Conservation (phyloP, 805 yeast species). For the Hyphopichia homilentoma region DNA sequence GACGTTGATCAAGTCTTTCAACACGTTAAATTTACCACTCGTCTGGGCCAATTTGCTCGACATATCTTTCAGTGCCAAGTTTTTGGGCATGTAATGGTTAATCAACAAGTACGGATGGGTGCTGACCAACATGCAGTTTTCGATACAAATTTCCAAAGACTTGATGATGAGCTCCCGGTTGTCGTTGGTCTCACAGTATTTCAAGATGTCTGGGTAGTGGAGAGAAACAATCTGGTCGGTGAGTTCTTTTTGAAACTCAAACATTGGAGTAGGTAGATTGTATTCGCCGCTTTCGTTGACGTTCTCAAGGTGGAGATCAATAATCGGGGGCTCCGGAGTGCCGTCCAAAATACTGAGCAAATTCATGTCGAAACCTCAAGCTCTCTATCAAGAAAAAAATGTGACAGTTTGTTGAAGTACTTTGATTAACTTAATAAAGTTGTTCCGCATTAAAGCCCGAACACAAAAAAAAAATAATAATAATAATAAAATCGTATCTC, state of each 20-base stretch:
- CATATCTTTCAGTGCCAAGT: conserved; percentile 64
- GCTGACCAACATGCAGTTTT: conserved; percentile 74
- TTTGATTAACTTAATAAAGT: not conserved
- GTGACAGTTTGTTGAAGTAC: not conserved
- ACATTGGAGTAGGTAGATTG: conserved; percentile 76
- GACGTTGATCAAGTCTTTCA: conserved; percentile 60
- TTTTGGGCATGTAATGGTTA: conserved; percentile 82
- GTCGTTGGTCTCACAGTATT: conserved; percentile 69
- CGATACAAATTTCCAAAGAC: conserved; percentile 69
- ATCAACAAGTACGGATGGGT: conserved; percentile 87
- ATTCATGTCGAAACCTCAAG: conserved; percentile 72
- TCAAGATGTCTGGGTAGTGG: conserved; percentile 86
- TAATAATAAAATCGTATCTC: too few relatives aligned
- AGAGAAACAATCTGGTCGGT: conserved; percentile 89
- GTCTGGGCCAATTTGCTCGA: conserved; percentile 70
- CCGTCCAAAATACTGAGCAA: conserved; percentile 72
- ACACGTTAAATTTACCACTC: conserved; percentile 77
- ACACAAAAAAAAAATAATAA: not conserved
- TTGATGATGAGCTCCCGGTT: conserved; percentile 57
- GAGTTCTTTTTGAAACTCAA: conserved; percentile 80
- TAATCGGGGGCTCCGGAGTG: conserved; percentile 79
- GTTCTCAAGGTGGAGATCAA: conserved; percentile 49
- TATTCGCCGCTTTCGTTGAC: conserved; percentile 57
- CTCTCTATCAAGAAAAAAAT: not conserved
- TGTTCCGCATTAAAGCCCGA: not conserved